Conservation (phyloP, 371 early-diverging fungal species). For the Entomophthora muscae region DNA sequence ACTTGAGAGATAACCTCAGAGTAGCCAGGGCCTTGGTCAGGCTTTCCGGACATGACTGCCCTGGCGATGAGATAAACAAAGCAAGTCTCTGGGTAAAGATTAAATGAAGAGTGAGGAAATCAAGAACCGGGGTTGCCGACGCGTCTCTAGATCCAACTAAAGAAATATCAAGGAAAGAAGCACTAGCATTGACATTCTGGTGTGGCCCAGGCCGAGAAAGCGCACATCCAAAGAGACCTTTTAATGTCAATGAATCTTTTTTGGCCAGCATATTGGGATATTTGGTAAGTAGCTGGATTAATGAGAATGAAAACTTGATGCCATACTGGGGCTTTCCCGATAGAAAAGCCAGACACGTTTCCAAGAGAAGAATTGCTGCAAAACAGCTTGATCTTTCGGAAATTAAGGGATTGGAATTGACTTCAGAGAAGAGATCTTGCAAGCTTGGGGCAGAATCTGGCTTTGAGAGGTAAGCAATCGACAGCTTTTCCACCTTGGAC, state of each 20-base stretch:
- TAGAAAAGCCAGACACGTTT: neutral
- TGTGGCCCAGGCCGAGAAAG: neutral
- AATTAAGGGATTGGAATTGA: neutral
- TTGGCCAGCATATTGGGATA: neutral
- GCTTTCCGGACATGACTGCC: neutral
- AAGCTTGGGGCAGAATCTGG: neutral
- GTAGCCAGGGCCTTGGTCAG: neutral
- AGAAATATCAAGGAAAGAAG: neutral
- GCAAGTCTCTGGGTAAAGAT: neutral
- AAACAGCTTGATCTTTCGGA: neutral
- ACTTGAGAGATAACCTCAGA: neutral
- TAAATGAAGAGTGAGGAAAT: neutral
- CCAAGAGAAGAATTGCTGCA: neutral
- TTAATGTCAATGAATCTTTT: neutral
- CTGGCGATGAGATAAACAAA: neutral
- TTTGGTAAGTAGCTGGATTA: neutral
- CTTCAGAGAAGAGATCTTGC: neutral
- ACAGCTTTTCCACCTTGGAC: neutral
- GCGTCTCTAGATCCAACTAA: neutral
- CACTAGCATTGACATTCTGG: neutral
- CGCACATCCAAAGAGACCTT: neutral
- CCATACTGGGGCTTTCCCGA: neutral
- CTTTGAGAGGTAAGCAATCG: neutral
- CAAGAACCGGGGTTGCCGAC: neutral
- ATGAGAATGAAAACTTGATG: neutral